A percentile compares a stretch with the other conserved stretches of the same genome.
Evolutionary conservation across 1,284 basidiomycete genomes (phyloP).

Genomic region (Pulveroboletus sp.): DNA sequence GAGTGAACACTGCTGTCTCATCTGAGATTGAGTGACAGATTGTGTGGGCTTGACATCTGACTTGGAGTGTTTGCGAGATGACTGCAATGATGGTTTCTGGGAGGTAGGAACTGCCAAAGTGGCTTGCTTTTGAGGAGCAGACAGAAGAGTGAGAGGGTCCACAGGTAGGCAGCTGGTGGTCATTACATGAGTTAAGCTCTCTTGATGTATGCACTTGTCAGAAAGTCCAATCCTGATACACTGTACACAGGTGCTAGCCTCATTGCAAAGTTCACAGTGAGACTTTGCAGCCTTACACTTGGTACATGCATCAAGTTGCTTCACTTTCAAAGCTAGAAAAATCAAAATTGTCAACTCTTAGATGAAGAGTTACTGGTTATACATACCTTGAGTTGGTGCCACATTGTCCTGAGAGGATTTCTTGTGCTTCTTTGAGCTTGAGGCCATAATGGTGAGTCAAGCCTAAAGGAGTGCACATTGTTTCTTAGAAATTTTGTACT

Average conservation of each 20-base stretch:
- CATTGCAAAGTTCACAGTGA: neutral
- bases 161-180: neutral
- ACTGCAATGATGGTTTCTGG: neutral
- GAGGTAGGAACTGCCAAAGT: neutral
- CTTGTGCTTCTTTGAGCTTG: neutral
- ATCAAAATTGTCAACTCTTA: neutral
- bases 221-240: neutral
- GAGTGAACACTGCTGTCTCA: neutral
- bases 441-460: neutral
- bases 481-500: neutral
- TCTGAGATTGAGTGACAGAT: neutral
- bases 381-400: neutral
- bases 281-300: slow-evolving; percentile 4
- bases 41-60: neutral
- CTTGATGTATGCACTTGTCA: neutral
- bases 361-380: neutral
- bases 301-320: neutral
- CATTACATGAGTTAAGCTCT: neutral
- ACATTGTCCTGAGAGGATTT: neutral
- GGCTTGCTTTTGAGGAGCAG: neutral
- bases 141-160: neutral
- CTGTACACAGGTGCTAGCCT: neutral
- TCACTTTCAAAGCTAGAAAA: neutral
- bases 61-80: neutral
- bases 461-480: neutral